These are phyloP conservation scores for Plasmopara viticola DNA, from an alignment of 352 stramenopile species.

Conservation along the genomic window DNA sequence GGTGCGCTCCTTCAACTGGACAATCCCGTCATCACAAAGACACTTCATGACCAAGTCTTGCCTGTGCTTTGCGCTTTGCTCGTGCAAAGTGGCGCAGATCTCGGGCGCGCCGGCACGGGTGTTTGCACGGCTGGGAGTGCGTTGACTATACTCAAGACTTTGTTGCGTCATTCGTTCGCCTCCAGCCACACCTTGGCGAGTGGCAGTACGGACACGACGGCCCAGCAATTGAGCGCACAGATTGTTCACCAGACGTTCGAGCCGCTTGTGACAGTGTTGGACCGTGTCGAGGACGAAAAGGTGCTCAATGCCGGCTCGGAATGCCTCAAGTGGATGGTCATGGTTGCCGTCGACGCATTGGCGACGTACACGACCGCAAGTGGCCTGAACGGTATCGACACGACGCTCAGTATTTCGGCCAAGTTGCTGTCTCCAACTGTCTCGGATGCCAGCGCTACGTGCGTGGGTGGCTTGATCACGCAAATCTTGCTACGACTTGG, in stretches of 20 bases:
- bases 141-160: slow-evolving; percentile 65
- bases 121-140: slow-evolving; percentile 56
- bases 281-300: slow-evolving; percentile 64
- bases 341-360: slow-evolving; percentile 65
- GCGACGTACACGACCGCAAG: slow-evolving; percentile 34
- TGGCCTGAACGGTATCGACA: slow-evolving; percentile 53
- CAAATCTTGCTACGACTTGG: slow-evolving; percentile 74
- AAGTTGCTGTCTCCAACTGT: slow-evolving; percentile 60
- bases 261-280: slow-evolving; percentile 54
- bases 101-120: slow-evolving; percentile 48
- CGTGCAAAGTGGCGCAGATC: slow-evolving; percentile 36
- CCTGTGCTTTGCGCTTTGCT: slow-evolving; percentile 58
- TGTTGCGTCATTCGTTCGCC: slow-evolving; percentile 66
- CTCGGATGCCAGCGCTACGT: slow-evolving; percentile 67
- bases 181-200: slow-evolving; percentile 23
- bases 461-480: slow-evolving; percentile 70
- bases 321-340: slow-evolving; percentile 81
- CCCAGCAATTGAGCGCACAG: slow-evolving; percentile 48
- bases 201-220: slow-evolving; percentile 18
- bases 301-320: slow-evolving; percentile 68
- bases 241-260: slow-evolving; percentile 72
- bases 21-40: slow-evolving; percentile 45
- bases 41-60: slow-evolving; percentile 57
- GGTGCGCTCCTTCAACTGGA: slow-evolving; percentile 61
- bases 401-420: slow-evolving; percentile 57